Evolutionary conservation across 1,284 basidiomycete species (phyloP).

Genomic region (Ustilago lituana): DNA sequence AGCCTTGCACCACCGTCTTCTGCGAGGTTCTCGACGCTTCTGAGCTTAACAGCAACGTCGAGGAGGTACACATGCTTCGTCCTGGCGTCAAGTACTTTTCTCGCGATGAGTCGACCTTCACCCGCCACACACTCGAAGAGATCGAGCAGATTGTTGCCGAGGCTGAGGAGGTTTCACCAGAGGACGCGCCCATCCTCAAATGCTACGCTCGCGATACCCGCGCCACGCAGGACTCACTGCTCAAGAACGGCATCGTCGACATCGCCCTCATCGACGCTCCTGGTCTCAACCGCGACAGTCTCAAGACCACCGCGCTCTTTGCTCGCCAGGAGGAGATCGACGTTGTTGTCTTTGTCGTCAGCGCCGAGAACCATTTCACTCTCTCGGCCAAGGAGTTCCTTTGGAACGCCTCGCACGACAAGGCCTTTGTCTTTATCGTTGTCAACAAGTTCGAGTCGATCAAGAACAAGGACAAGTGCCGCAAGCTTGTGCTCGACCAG

Average conservation of each 20-base stretch:
- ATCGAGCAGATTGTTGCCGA: constrained; percentile 80
- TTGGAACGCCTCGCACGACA: constrained; percentile 91
- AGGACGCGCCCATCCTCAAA: constrained; percentile 67
- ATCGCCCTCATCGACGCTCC: constrained; percentile 99
- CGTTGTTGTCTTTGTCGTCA: constrained; percentile 97
- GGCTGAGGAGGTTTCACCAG: constrained; percentile 76
- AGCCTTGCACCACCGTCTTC: constrained; percentile 96
- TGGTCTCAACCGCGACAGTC: constrained; percentile 92
- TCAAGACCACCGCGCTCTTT: constrained; percentile 95
- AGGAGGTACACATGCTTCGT: constrained; percentile 77
- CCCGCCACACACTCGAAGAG: constrained; percentile 75
- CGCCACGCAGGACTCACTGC: constrained; percentile 54
- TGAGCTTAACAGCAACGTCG: constrained; percentile 78
- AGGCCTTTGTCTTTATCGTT: constrained; percentile 97
- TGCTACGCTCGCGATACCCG: constrained; percentile 65
- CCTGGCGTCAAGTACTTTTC: constrained; percentile 77
- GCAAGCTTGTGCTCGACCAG: constrained; percentile 88
- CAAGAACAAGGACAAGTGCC: constrained; percentile 92
- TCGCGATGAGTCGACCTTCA: constrained; percentile 80
- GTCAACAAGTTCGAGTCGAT: constrained; percentile 99
- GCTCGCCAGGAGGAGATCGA: constrained; percentile 98
- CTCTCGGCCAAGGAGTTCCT: constrained; percentile 95
- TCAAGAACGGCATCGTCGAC: constrained; percentile 92
- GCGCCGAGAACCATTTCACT: constrained; percentile 98
- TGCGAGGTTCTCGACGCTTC: constrained; percentile 94